phyloP scores from a whole-genome alignment of 192 early-diverging fungal genomes.

The Phycomyces blakesleeanus region DNA sequence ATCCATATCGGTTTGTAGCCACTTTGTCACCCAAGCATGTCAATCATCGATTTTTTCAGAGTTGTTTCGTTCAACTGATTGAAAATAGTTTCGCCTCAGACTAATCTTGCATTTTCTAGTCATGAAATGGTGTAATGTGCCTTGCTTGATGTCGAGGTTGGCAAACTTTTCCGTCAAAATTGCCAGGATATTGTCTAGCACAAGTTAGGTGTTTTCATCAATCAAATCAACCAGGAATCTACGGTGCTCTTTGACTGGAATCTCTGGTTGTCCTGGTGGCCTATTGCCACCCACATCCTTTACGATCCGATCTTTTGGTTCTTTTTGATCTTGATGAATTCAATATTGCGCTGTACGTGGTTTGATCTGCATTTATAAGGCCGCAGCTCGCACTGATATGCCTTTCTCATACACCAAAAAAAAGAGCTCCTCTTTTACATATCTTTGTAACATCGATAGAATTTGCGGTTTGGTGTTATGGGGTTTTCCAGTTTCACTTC shows the following conservation, averaged over 20 bases:
- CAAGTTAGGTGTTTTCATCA: neutral
- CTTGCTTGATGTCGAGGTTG: neutral
- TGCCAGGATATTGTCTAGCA: neutral
- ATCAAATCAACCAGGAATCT: neutral
- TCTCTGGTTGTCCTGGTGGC: neutral
- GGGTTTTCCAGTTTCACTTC: neutral
- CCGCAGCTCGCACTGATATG: conserved; percentile 6
- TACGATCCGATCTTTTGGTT: conserved; percentile 5
- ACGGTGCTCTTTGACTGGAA: neutral
- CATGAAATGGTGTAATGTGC: conserved; percentile 4
- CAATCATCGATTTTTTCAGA: conserved; percentile 12
- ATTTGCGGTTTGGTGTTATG: neutral
- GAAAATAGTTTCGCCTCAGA: conserved; percentile 5
- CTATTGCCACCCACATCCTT: neutral
- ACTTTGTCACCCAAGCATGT: conserved; percentile 10
- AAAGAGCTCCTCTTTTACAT: neutral
- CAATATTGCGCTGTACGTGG: conserved; percentile 1
- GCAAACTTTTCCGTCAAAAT: neutral
- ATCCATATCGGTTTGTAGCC: conserved; percentile 15
- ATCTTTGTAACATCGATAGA: neutral
- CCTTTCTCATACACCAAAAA: neutral
- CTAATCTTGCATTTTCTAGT: conserved; percentile 1
- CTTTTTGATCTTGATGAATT: neutral
- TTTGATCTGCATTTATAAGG: conserved; percentile 6
- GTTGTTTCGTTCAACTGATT: conserved; percentile 12